Evolutionary conservation across 202 grass and related monocot genomes (phyloP).

Genomic region (Musa balbisiana): DNA sequence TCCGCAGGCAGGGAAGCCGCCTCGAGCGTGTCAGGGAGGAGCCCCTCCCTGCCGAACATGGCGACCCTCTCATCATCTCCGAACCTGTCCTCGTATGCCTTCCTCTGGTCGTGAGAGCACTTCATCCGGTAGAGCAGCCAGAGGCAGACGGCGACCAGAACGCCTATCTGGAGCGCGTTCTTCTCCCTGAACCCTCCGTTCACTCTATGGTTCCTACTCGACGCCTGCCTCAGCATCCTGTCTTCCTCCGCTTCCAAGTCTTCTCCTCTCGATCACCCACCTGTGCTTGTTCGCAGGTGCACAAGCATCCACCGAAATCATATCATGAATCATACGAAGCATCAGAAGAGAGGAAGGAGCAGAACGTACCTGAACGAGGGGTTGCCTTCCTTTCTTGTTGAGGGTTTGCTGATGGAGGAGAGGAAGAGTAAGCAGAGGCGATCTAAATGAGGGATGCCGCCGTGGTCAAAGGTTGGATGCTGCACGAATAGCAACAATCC

Average conservation of each 20-base stretch:
- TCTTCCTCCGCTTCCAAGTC: not conserved
- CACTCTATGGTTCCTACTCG: conserved; percentile 73
- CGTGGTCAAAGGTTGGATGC: no score
- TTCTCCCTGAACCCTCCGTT: conserved; percentile 68
- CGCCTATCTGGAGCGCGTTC: conserved; percentile 62
- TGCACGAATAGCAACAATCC: no score
- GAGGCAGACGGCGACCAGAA: conserved; percentile 49
- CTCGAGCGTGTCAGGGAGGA: conserved; percentile 38
- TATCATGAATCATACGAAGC: no score
- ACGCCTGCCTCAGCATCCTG: conserved; percentile 70
- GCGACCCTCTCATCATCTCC: conserved; percentile 35
- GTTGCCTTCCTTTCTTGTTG: no score
- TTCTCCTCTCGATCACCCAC: not conserved
- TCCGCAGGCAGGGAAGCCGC: conserved; percentile 22
- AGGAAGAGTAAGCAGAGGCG: no score
- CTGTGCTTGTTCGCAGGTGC: not conserved
- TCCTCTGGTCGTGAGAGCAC: conserved; percentile 68
- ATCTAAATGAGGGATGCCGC: no score
- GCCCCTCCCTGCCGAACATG: conserved; percentile 53
- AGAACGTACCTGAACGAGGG: no score
- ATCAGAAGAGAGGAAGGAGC: no score
- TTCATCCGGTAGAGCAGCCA: conserved; percentile 89
- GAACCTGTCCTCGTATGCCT: conserved; percentile 28
- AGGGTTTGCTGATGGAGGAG: no score
- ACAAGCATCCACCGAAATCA: no score